Base-by-base conservation (phyloP, 73 alveolate species). In the Paramecium biaurelia region DNA sequence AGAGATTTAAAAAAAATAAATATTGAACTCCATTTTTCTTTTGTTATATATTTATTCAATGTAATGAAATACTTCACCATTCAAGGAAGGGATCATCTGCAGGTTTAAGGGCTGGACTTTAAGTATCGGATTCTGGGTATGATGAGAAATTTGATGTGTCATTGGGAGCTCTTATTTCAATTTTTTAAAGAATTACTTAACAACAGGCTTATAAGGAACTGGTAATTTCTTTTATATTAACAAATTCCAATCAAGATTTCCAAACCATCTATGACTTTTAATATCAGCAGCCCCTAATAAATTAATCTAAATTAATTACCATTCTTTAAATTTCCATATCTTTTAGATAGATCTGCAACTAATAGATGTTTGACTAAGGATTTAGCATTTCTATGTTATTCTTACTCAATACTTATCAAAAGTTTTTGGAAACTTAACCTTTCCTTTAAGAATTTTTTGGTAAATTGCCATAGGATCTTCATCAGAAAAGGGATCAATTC, bases 1-100 rank as follows among this genome's bases (percentile, higher is more conserved):
- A 12, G 26, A 49, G 63, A 49, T 15, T 49, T 10, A 49, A n/a
- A n/a, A n/a, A 53, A 53, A 53, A n/a, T n/a, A 1, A 18, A 18
- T n/a, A 53, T n/a, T 7, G 14, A 53, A n/a, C 23, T n/a, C 21
- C 14, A 53, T 53, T 53, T 53, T 53, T 4, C 28, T 53, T 53
- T 53, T 53, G 23, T 4, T 18, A 18, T 53, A 18, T 53, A 53
- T 53, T 53, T 53, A 53, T 53, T 53, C 68, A 53, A 53, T 53
- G 18, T 21, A 18, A 53, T 53, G 68, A n/a, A 49, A 49, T 53
- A 18, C 18, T 53, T 53, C 68, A 53, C 99, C 99, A 96, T 72
- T 95, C 97, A 9, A 79, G 86, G 93, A 97, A 97, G 70, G 99
- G 99, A 86, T 97, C 99, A 42, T 96, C 98, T 23, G 92, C 85